Conservation (phyloP, 139 green algal species). For the Tetradesmus lagerheimii region DNA sequence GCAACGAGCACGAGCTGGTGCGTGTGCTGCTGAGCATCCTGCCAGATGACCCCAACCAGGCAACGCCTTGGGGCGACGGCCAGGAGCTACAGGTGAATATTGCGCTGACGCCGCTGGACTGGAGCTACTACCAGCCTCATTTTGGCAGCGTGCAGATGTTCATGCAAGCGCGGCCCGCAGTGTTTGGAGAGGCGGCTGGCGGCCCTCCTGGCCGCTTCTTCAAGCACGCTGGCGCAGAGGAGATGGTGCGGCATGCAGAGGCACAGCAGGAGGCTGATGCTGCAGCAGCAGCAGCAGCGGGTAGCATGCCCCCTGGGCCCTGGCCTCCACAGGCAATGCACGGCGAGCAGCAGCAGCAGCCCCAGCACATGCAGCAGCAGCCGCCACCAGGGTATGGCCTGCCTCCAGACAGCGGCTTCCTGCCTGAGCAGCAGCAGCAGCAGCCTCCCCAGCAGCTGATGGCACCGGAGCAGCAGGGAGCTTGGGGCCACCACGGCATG, state of each 20-base stretch:
- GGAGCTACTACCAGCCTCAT: neutral
- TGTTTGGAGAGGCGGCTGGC: constrained; percentile 8
- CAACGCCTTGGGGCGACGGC: neutral
- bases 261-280: neutral
- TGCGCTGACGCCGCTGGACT: constrained; percentile 21
- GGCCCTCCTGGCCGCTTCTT: neutral
- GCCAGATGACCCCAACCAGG: neutral
- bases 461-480: neutral
- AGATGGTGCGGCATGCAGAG: constrained; percentile 17
- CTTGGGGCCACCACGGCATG: neutral
- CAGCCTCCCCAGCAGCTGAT: neutral
- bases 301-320: neutral
- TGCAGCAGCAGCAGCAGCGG: constrained; percentile 3
- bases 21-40: constrained; percentile 9
- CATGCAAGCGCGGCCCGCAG: constrained; percentile 23
- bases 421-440: constrained; percentile 10
- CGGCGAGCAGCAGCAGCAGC: neutral
- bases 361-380: constrained; percentile 15
- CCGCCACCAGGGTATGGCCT: neutral
- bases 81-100: neutral
- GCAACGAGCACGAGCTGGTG: constrained; percentile 36
- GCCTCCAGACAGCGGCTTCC: neutral
- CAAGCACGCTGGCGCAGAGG: constrained; percentile 21
- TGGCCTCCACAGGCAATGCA: neutral
- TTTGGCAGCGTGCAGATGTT: constrained; percentile 3